These are phyloP conservation scores for Isabelozyma pseudorhagii DNA, from an alignment of 805 yeast species.

Conservation along the genomic window DNA sequence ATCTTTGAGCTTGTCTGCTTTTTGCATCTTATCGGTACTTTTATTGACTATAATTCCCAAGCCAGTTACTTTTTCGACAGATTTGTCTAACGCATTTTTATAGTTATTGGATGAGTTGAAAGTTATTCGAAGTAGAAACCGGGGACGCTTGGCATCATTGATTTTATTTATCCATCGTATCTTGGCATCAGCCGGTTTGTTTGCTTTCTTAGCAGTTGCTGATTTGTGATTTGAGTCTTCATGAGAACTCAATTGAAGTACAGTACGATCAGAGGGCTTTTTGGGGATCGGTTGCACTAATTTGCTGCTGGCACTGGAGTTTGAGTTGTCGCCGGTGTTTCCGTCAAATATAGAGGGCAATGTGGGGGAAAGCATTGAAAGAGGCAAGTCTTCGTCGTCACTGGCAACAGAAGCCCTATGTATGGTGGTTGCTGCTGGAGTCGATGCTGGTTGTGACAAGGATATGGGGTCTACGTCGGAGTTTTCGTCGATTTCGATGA, in stretches of 20 bases:
- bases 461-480: neutral
- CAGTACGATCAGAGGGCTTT: conserved; percentile 5
- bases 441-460: neutral
- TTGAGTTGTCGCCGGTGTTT: neutral
- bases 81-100: conserved; percentile 6
- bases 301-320: neutral
- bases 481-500: neutral
- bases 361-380: conserved; percentile 32
- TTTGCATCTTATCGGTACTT: neutral
- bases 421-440: neutral
- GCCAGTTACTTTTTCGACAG: conserved; percentile 6
- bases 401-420: neutral
- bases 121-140: conserved; percentile 21
- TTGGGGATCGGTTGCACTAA: conserved; percentile 13
- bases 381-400: conserved; percentile 25
- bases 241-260: neutral
- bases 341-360: conserved; percentile 23
- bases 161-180: conserved; percentile 29
- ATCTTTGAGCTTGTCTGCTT: conserved; percentile 4
- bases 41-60: conserved; percentile 4
- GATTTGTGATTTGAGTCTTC: neutral
- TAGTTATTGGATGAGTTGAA: conserved; percentile 16
- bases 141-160: conserved; percentile 18
- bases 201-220: neutral
- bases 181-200: neutral